Evolutionary conservation across 2,329 filamentous ascomycete genomes (phyloP).

Genomic region (Fusarium redolens): DNA sequence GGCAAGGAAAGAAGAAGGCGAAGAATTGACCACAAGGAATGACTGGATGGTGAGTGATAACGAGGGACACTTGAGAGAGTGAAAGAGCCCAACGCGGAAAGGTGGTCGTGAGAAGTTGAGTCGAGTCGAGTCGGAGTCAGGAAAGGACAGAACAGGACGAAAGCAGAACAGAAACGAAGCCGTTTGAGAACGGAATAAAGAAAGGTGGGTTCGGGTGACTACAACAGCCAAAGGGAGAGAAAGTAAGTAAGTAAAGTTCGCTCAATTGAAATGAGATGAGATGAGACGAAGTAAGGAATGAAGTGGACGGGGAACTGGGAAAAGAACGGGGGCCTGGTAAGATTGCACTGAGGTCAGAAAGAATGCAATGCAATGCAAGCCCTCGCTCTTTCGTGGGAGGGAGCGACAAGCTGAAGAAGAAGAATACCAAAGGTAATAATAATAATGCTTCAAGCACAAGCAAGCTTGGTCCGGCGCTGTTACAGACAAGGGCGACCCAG

Average conservation of each 20-base stretch:
- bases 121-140: not conserved
- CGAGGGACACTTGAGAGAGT: constrained; percentile 36
- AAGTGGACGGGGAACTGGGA: constrained; percentile 14
- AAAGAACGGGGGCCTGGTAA: constrained; percentile 35
- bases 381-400: constrained; percentile 1
- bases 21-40: constrained; percentile 25
- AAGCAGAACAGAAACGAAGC: constrained; percentile 32
- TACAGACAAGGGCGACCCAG: constrained; percentile 35
- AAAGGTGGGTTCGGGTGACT: constrained; percentile 29
- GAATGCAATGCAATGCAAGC: constrained; percentile 31
- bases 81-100: constrained; percentile 30
- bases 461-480: not conserved
- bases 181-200: constrained; percentile 24
- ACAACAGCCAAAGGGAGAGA: constrained; percentile 31
- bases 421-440: not conserved
- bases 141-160: constrained; percentile 6
- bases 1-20: constrained; percentile 13
- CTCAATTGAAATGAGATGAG: constrained; percentile 36
- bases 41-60: constrained; percentile 17
- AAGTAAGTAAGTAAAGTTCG: not conserved
- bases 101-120: constrained; percentile 21
- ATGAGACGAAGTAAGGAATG: constrained; percentile 31
- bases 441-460: not conserved
- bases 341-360: constrained; percentile 32
- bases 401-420: constrained; percentile 18